These are phyloP conservation scores for Pichia heedii DNA, from an alignment of 805 yeast species.

Conservation along the genomic window DNA sequence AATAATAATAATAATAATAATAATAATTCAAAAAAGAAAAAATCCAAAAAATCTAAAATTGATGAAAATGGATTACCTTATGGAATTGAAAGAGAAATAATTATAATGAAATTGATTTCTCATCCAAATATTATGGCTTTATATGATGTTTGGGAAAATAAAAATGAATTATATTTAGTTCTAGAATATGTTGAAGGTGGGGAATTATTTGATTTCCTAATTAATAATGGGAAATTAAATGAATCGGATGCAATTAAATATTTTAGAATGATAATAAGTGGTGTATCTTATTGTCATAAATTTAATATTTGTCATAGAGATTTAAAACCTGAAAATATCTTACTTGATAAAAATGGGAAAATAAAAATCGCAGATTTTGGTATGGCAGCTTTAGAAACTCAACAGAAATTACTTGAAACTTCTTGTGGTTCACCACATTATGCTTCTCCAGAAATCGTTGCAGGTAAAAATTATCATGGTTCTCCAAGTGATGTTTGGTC, in stretches of 20 bases:
- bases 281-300: conserved; percentile 75
- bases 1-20: neutral
- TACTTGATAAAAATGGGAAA: conserved; percentile 54
- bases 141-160: conserved; percentile 97
- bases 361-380: conserved; percentile 83
- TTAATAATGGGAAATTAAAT: conserved; percentile 58
- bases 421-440: conserved; percentile 86
- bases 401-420: conserved; percentile 63
- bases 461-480: conserved; percentile 72
- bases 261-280: conserved; percentile 68
- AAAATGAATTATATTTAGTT: conserved; percentile 74
- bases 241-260: conserved; percentile 70
- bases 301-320: conserved; percentile 78
- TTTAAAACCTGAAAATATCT: conserved; percentile 70
- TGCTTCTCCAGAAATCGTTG: conserved; percentile 81
- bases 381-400: conserved; percentile 78
- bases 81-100: conserved; percentile 95
- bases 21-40: conserved; percentile 15
- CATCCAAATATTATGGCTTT: conserved; percentile 90
- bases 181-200: conserved; percentile 86
- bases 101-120: conserved; percentile 90
- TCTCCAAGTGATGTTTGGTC: conserved; percentile 86
- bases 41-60: conserved; percentile 15
- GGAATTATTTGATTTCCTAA: conserved; percentile 68
- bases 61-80: conserved; percentile 61